Evolutionary conservation across 208 protist genomes (phyloP), one percentile per base, ranked within the genome.

Genomic region (Crithidia expoeki): DNA sequence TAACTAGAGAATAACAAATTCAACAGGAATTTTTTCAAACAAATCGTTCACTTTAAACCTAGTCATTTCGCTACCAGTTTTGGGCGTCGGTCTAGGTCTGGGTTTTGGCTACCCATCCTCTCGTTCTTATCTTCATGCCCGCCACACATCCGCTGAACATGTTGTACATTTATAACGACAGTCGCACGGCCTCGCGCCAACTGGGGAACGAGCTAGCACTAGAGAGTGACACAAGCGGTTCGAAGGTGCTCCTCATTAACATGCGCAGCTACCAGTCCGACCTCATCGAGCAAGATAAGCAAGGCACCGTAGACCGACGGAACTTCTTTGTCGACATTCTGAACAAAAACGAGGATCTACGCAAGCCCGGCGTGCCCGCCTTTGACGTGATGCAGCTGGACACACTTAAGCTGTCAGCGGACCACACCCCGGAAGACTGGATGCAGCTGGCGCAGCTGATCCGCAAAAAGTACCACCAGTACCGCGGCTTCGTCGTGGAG

Each of bases 401-500:
- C 19, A 53, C 66, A 1, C 62, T 92, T 46, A 92, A 84, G 52
- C 72, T 89, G n/a, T 94, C 86, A 11, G 80, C 82, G 2, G 89
- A 89, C 44, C 84, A 92, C 42, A 77, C 63, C 0, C 79, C 78
- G 23, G 65, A 81, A 14, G 81, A 89, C 71, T 98, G 94, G 90
- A 36, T 94, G 42, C 32, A 62, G 27, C 73, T 98, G 28, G 94
- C 84, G 28, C 30, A 56, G 51, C 56, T 92, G 3, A 94, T 98
- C 32, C 62, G 85, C 47, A 57, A 74, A 17, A 64, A 96, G 42
- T 98, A 98, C 70, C 56, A 94, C 53, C 27, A 82, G 16, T 99
- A 98, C 84, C 85, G 97, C 74, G 97, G 97, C n/a, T 99, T 99
- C 80, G 98, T 99, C 42, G 84, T 99, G 25, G 66, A 98, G 34